These are phyloP conservation scores for Neurospora pannonica DNA, from an alignment of 495 filamentous ascomycete genomes.

Conservation along the genomic window DNA sequence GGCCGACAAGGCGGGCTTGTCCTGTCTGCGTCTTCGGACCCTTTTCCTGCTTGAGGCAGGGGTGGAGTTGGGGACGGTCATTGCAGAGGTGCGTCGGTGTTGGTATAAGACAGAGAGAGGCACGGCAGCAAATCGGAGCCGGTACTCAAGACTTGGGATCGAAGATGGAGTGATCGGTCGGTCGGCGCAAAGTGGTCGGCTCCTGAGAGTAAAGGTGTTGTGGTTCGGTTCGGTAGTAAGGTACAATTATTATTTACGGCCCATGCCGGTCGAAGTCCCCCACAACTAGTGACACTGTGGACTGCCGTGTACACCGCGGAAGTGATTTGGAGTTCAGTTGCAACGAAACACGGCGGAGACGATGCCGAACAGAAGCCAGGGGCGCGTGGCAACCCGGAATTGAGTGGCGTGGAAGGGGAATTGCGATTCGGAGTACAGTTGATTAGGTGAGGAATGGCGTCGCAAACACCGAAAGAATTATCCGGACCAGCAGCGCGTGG, in stretches of 20 bases:
- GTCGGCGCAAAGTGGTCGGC: neutral
- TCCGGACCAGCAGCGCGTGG: neutral
- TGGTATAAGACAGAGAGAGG: neutral
- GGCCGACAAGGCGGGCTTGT: conserved; percentile 44
- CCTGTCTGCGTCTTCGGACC: conserved; percentile 44
- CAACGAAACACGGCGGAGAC: neutral
- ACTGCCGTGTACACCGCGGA: neutral
- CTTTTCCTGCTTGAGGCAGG: conserved; percentile 19
- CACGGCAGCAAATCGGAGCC: neutral
- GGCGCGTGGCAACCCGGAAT: neutral
- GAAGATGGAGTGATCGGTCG: neutral
- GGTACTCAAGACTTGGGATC: neutral
- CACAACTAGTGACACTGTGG: neutral
- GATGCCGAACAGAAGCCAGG: neutral
- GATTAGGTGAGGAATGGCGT: neutral
- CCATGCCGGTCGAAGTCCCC: neutral
- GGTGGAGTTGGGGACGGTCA: neutral
- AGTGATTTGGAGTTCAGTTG: neutral
- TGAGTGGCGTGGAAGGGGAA: neutral
- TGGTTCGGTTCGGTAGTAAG: neutral
- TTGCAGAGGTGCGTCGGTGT: neutral
- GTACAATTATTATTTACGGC: neutral
- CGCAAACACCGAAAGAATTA: neutral
- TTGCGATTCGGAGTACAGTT: neutral
- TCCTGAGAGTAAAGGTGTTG: neutral